Conservation (phyloP, 495 filamentous ascomycete genomes). For the Polyplosphaeria fusca region DNA sequence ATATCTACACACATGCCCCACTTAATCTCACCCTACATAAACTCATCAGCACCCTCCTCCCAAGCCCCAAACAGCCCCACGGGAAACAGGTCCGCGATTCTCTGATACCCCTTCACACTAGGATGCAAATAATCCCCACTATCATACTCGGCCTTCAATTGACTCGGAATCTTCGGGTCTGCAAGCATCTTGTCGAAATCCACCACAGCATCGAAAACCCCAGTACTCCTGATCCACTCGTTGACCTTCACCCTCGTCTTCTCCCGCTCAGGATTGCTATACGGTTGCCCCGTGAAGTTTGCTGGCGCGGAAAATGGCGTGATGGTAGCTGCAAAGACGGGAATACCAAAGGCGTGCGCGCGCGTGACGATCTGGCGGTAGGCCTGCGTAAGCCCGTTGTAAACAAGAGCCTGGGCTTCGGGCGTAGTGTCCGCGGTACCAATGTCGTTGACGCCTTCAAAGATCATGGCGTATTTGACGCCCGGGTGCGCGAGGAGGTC, state of each 20-base stretch:
- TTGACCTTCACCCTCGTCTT: constrained; percentile 43
- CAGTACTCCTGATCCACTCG: constrained; percentile 57
- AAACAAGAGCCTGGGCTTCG: constrained; percentile 50
- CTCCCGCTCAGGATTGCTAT: constrained; percentile 56
- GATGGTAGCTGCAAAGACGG: constrained; percentile 63
- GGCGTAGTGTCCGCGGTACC: constrained; percentile 50
- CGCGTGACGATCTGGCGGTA: constrained; percentile 58
- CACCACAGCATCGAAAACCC: constrained; percentile 58
- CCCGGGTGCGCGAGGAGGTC: constrained; percentile 58
- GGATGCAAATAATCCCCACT: constrained; percentile 72
- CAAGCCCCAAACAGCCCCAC: constrained; percentile 52
- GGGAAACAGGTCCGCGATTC: constrained; percentile 59
- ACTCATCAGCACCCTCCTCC: constrained; percentile 31
- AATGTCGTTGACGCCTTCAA: constrained; percentile 75
- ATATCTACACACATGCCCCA: no score
- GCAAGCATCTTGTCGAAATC: constrained; percentile 62
- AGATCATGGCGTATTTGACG: constrained; percentile 63
- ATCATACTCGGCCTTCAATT: constrained; percentile 53
- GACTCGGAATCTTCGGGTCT: constrained; percentile 47
- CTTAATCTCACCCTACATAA: neutral
- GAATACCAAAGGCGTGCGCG: constrained; percentile 55
- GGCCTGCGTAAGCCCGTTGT: constrained; percentile 51
- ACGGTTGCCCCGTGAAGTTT: constrained; percentile 44
- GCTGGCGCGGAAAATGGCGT: constrained; percentile 58
- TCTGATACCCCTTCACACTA: constrained; percentile 61